Percentiles rank a stretch among this genome's conserved stretches.
phyloP scores from a whole-genome alignment of 768 basidiomycete species.

The Suillus plorans region DNA sequence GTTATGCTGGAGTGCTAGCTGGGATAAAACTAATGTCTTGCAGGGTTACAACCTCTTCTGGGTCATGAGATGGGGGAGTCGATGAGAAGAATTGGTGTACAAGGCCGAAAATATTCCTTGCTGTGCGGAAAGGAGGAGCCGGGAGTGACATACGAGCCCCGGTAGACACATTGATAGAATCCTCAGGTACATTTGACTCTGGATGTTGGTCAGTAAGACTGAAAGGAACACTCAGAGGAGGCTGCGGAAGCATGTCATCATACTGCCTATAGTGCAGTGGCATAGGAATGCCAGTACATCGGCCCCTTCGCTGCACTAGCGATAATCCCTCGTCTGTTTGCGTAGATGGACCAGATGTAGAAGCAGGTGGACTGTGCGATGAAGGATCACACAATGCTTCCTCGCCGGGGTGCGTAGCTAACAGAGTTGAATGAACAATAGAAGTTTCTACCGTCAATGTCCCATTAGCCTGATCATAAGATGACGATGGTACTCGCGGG shows the following conservation, averaged over 20 bases:
- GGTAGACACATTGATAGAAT: neutral
- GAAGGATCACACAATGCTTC: too few relatives aligned
- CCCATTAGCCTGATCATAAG: too few relatives aligned
- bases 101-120: slow-evolving; percentile 4
- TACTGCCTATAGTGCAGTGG: neutral
- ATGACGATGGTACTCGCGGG: too few relatives aligned
- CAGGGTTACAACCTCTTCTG: too few relatives aligned
- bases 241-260: slow-evolving; percentile 7
- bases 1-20: too few relatives aligned
- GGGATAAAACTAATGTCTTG: too few relatives aligned
- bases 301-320: slow-evolving; percentile 1
- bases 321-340: neutral
- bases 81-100: neutral
- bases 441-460: too few relatives aligned
- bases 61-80: too few relatives aligned
- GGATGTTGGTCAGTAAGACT: neutral
- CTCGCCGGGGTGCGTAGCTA: too few relatives aligned
- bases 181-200: neutral
- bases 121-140: neutral
- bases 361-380: too few relatives aligned
- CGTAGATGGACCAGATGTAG: neutral
- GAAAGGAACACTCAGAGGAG: neutral
- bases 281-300: neutral
- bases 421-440: too few relatives aligned
- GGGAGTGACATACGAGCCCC: neutral